Evolutionary conservation across 805 yeast species (phyloP), one percentile per base, ranked within the genome.

Genomic region (Candida ponderosae): DNA sequence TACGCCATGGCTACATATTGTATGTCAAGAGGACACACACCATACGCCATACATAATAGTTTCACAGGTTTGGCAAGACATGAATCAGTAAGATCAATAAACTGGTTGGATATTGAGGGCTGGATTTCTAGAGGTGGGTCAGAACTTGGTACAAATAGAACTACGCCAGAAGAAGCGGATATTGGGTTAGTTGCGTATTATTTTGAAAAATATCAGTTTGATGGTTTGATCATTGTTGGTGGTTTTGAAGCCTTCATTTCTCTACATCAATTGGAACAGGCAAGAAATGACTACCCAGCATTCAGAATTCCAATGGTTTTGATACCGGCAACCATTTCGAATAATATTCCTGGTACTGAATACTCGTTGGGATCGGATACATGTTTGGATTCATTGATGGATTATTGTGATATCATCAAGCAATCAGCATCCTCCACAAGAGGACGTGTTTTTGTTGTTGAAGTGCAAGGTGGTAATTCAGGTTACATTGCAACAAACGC

Each of bases 301-400:
- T 85, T 93, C 66, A 78, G 90, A 61, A 88, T 93, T 47, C 98
- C 98, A 44, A 81, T 90, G 85, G 83, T 85, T 31, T 76, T 86
- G 50, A 72, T 93, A 47, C 98, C 98, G 10, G 90, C 97, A 3
- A 93, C 98, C 3, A 86, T 93, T 46, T 88, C 97, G 15, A 93
- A 93, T 66, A 93, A 93, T 51, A 97, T 93, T 35, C 98, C 99
- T n/a, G 99, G 98, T 42, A 82, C 97, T 2, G 97, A 93, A 62
- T 88, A 88, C 62, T 88, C 97, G 0, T 65, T 93, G 40, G 99
- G 99, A 40, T 72, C 88, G 11, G 98, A 93, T 59, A 93, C 99
- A 10, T 94, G 98, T 68, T 68, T 93, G 68, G 93, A 93, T 63
- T 68, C 93, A 9, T 70, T 93, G 52, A 87, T 88, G 44, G 79